Conservation (phyloP, 495 filamentous ascomycete species). For the Tuber calosporum region DNA sequence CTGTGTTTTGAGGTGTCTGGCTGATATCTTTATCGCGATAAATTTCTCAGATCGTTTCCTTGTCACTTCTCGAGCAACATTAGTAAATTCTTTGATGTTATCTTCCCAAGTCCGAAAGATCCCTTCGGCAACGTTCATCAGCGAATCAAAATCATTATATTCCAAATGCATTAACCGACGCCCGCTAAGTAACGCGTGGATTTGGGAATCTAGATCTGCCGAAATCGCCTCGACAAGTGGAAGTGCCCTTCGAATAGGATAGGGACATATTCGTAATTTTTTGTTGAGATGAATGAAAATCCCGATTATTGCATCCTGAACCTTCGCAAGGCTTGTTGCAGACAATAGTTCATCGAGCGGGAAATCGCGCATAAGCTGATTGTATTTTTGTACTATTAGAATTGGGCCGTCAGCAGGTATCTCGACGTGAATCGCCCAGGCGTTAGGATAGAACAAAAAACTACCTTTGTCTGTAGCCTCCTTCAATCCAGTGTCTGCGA, state of each 20-base stretch:
- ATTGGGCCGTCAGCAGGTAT: constrained; percentile 15
- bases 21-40: constrained; percentile 90
- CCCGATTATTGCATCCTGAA: constrained; percentile 76
- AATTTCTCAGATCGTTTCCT: constrained; percentile 89
- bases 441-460: constrained; percentile 13
- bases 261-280: constrained; percentile 88
- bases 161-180: constrained; percentile 83
- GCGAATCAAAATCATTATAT: constrained; percentile 75
- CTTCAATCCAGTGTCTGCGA: constrained; percentile 85
- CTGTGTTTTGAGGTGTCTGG: constrained; percentile 77
- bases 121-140: constrained; percentile 72
- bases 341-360: constrained; percentile 90
- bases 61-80: constrained; percentile 87
- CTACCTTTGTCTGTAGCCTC: constrained; percentile 72
- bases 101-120: constrained; percentile 94
- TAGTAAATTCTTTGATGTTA: constrained; percentile 92
- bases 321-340: constrained; percentile 78
- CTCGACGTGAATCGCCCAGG: background rate
- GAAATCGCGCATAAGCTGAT: constrained; percentile 96
- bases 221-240: constrained; percentile 98
- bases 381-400: constrained; percentile 79
- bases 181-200: constrained; percentile 78
- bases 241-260: constrained; percentile 83
- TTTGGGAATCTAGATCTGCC: constrained; percentile 73
- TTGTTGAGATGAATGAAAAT: constrained; percentile 94